These are phyloP conservation scores for Penicillium cinerascens DNA, from an alignment of 495 filamentous ascomycete genomes.

Conservation along the genomic window DNA sequence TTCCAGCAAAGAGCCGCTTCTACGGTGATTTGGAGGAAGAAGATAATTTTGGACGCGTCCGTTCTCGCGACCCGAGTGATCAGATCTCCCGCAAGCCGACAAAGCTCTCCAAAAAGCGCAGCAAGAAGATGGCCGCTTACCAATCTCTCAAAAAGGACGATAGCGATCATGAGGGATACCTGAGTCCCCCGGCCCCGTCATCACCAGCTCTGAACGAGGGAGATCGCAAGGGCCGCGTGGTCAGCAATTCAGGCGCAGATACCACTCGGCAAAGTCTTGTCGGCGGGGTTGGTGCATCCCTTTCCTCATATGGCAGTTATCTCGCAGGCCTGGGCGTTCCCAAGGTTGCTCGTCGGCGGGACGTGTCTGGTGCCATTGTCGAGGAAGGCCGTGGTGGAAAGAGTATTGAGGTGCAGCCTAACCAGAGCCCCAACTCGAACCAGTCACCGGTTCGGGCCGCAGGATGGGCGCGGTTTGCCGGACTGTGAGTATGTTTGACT, in stretches of 20 bases:
- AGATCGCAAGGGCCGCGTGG: slow-evolving; percentile 46
- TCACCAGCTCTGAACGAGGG: slow-evolving; percentile 32
- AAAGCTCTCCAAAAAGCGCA: slow-evolving; percentile 34
- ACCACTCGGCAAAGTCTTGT: slow-evolving; percentile 11
- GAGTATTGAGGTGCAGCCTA: slow-evolving; percentile 12
- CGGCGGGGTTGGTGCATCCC: slow-evolving; percentile 21
- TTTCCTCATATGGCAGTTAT: slow-evolving; percentile 56
- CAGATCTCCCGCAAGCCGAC: slow-evolving; percentile 24
- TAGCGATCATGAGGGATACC: slow-evolving; percentile 21
- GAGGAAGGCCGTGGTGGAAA: slow-evolving; percentile 71
- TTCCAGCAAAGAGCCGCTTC: slow-evolving; percentile 29
- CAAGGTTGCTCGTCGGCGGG: slow-evolving; percentile 44
- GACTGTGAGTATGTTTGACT: slow-evolving; percentile 25
- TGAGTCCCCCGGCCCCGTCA: slow-evolving; percentile 1
- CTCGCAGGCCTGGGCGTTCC: slow-evolving; percentile 45
- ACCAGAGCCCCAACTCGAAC: slow-evolving; percentile 2
- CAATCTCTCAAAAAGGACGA: slow-evolving; percentile 36
- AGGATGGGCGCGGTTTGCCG: slow-evolving; percentile 48
- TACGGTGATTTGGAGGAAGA: slow-evolving; percentile 36
- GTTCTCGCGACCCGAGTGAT: slow-evolving; percentile 24
- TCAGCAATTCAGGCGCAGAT: slow-evolving; percentile 52
- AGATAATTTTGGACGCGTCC: slow-evolving; percentile 20
- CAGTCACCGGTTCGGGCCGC: slow-evolving; percentile 31
- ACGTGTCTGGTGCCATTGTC: slow-evolving; percentile 80
- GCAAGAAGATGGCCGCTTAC: slow-evolving; percentile 33